phyloP scores from a whole-genome alignment of 1,139 yeast species.

The Scheffersomyces quercinus region DNA sequence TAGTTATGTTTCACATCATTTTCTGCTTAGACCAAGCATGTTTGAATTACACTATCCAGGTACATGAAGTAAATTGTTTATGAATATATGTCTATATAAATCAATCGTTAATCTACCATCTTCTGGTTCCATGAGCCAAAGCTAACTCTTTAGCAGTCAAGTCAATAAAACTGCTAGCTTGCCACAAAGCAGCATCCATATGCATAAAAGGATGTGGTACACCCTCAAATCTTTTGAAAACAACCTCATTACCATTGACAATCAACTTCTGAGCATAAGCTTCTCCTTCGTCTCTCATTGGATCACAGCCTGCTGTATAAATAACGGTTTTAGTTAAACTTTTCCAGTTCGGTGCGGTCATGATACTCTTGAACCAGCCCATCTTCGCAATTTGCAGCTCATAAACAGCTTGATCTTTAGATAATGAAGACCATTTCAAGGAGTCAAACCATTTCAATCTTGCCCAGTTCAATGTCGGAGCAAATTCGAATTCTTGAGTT shows the following conservation, averaged over 20 bases:
- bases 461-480: conserved; percentile 28
- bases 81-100: neutral
- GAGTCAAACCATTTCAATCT: conserved; percentile 27
- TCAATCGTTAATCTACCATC: neutral
- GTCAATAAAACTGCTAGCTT: conserved; percentile 14
- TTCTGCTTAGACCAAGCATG: neutral
- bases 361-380: conserved; percentile 19
- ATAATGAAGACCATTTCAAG: conserved; percentile 20
- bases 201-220: conserved; percentile 26
- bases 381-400: conserved; percentile 13
- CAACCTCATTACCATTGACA: conserved; percentile 20
- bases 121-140: conserved; percentile 14
- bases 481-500: conserved; percentile 18
- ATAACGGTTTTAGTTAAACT: conserved; percentile 24
- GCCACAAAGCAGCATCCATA: conserved; percentile 13
- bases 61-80: neutral
- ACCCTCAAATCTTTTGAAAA: conserved; percentile 20
- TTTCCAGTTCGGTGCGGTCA: conserved; percentile 19
- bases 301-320: conserved; percentile 28
- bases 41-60: neutral
- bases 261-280: conserved; percentile 26
- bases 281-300: conserved; percentile 28
- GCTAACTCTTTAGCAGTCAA: conserved; percentile 18
- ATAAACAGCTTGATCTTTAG: conserved; percentile 10
- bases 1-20: neutral